Evolutionary conservation across 148 eudicot species (phyloP), one percentile per base, ranked within the genome.

Genomic region (Dianthus caryophyllus): DNA sequence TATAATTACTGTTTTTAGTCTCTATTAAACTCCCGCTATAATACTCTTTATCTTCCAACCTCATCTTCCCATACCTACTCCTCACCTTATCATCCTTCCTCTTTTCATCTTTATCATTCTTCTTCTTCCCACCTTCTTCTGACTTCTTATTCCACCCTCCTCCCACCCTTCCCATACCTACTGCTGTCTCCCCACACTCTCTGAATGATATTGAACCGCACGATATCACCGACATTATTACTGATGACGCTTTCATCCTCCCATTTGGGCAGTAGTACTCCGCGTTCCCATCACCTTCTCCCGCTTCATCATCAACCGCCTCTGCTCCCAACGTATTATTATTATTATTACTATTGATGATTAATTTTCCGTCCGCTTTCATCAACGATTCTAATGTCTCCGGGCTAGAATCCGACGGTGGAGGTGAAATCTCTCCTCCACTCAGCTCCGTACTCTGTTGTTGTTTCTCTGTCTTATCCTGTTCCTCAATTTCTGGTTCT

Each of bases 321-420:
- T 20, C 38, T 10, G 48, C 38, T 33, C 38, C 38, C 7, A 33
- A 60, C 50, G 77, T 65, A 33, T 33, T 33, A 33, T 33, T 33
- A 33, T 33, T 20, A 54, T 29, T 58, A 58, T 17, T 58, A 15
- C 26, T 50, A 12, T 24, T 52, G 2, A 78, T 53, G 14, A 79
- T 39, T n/a, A 83, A 10, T 57, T 79, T 70, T 6, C 86, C 84
- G 67, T 85, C 94, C 9, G 91, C 80, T 56, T 92, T 89, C 91
- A 92, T 85, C 71, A 92, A 65, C 38, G 94, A 58, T 64, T 89
- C 94, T 18, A 92, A 68, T 2, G 98, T 87, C 75, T 88, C 97
- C 1, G 96, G 90, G 29, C 97, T 92, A 8, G 98, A 92, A 79
- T 92, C 98, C 21, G 96, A 92, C 62, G 98, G 96, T 71, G 98